Base-by-base conservation (phyloP, 2,329 filamentous ascomycete species). In the Hirsutella rhossiliensis region DNA sequence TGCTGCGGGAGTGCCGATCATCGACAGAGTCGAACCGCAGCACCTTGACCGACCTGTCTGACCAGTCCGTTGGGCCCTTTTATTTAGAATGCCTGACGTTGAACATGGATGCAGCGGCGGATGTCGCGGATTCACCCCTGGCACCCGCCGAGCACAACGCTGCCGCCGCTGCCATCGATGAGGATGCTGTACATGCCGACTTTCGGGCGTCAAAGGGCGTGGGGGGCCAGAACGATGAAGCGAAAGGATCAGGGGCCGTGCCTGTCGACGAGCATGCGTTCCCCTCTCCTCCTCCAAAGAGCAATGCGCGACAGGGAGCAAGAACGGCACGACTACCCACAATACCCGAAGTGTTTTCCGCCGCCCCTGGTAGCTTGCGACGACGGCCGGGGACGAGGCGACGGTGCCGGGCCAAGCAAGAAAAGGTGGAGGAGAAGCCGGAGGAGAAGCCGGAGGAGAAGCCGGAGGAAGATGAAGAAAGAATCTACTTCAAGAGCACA, bases 11-110 rank as follows among this genome's bases (percentile, higher is more conserved):
- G 42, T 34, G 48, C 19, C 53, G 50, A 9, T 17, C 29, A 19
- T 58, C 56, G 11, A 52, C 43, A 31, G 56, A 58, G 18, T 58
- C 57, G 20, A 41, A 41, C 38, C 45, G 44, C 30, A 59, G 54
- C 40, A 34, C 42, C 27, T 42, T 40, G 41, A 56, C 49, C 39
- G 55, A 58, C 39, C 51, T 50, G 43, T 48, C 56, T 4, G 54
- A 55, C 45, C 70, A 67, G 3, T 66, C 70, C 0, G 55, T 66
- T 6, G 72, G 73, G 43, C 67, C 72, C 3, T 73, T 75, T 45
- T 65, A 72, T 47, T 62, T 74, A 8, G 65, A 75, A 30, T 65
- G 68, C 30, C 54, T 75, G 13, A 60, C 67, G n/a, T 58, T 57
- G 28, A 60, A 64, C 31, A 66, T 69, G 41, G 63, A 62, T 40